phyloP scores from a whole-genome alignment of 2,329 filamentous ascomycete genomes.

The Aureobasidium zeae region DNA sequence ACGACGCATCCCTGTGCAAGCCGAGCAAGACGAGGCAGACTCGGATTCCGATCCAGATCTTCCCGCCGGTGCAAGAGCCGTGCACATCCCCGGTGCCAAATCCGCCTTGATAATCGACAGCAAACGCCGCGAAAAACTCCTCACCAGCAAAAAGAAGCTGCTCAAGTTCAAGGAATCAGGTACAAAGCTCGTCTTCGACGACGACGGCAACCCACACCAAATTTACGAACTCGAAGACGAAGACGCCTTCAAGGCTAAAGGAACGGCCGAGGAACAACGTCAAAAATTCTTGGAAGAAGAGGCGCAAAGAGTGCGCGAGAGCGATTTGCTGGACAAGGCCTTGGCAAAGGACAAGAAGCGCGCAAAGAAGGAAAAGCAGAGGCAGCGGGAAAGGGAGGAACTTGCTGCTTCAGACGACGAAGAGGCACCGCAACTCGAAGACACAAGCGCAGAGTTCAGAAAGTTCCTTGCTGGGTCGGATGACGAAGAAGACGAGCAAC shows the following conservation, averaged over 20 bases:
- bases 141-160: constrained; percentile 86
- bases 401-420: constrained; percentile 22
- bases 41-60: constrained; percentile 35
- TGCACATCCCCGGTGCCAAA: constrained; percentile 56
- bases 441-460: constrained; percentile 14
- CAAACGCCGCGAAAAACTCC: constrained; percentile 88
- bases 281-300: constrained; percentile 71
- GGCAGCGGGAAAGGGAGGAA: constrained; percentile 48
- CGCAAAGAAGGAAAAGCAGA: constrained; percentile 66
- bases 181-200: constrained; percentile 81
- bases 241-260: constrained; percentile 65
- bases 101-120: constrained; percentile 79
- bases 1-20: constrained; percentile 66
- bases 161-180: constrained; percentile 82
- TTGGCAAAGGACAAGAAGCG: constrained; percentile 66
- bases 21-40: constrained; percentile 40
- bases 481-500: constrained; percentile 35
- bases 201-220: constrained; percentile 76
- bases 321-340: constrained; percentile 76
- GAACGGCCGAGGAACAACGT: constrained; percentile 66
- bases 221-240: constrained; percentile 85
- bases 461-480: constrained; percentile 22
- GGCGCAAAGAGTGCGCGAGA: constrained; percentile 57
- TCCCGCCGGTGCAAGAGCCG: constrained; percentile 44
- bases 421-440: constrained; percentile 17